Evolutionary conservation across 192 early-diverging fungal species (phyloP).

Genomic region (Coemansia pectinata): DNA sequence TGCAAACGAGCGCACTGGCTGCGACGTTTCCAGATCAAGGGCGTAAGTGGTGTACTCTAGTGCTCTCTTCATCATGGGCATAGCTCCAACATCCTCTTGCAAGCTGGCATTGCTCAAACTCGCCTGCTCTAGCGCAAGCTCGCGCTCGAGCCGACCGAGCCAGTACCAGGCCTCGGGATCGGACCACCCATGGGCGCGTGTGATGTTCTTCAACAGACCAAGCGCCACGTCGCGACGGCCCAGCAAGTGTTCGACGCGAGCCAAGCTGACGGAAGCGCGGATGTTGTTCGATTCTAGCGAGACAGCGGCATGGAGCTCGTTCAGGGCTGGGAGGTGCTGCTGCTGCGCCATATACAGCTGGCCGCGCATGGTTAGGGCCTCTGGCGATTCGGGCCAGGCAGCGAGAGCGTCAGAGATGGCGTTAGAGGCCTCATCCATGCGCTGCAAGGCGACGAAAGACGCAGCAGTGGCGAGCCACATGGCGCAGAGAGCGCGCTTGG

Average conservation of each 20-base stretch:
- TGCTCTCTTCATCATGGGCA: constrained; percentile 29
- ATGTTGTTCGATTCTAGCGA: constrained; percentile 44
- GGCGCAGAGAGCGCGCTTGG: constrained; percentile 41
- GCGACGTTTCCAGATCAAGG: constrained; percentile 51
- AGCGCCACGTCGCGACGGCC: constrained; percentile 49
- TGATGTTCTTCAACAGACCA: constrained; percentile 51
- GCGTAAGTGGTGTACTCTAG: constrained; percentile 46
- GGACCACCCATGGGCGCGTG: constrained; percentile 54
- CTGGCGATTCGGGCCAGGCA: constrained; percentile 50
- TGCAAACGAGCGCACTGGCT: constrained; percentile 45
- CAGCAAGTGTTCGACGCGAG: constrained; percentile 44
- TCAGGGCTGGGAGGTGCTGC: constrained; percentile 31
- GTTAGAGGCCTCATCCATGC: constrained; percentile 34
- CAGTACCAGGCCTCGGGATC: constrained; percentile 56
- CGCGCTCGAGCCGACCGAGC: constrained; percentile 52
- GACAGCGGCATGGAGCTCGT: constrained; percentile 54
- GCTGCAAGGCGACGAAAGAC: constrained; percentile 35
- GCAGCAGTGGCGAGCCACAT: constrained; percentile 48
- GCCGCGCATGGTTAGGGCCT: constrained; percentile 48
- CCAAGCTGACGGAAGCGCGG: constrained; percentile 45
- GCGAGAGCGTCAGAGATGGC: constrained; percentile 44
- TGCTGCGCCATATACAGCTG: constrained; percentile 33
- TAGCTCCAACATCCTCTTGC: neutral
- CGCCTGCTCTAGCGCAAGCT: constrained; percentile 40
- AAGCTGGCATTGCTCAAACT: neutral